Evolutionary conservation across 768 basidiomycete genomes (phyloP).

Genomic region (Boletus barrowsii): DNA sequence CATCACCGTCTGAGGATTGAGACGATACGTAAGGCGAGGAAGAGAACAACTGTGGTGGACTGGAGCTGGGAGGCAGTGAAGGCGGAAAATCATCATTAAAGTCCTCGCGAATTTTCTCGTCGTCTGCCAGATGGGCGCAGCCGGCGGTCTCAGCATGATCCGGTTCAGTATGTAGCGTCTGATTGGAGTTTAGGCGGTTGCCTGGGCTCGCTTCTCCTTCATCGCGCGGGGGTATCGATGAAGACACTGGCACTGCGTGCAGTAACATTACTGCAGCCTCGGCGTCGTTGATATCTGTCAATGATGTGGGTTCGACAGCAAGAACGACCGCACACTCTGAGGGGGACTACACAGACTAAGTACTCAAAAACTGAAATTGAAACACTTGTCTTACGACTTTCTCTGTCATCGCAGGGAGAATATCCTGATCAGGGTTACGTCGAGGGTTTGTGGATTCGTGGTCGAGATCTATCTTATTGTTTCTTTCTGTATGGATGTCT

Average conservation of each 20-base stretch:
- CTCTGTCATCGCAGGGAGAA: background rate
- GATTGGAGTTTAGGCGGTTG: background rate
- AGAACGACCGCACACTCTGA: background rate
- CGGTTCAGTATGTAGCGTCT: background rate
- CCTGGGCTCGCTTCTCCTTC: background rate
- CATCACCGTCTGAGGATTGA: slow-evolving; percentile 22
- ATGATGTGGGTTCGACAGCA: background rate
- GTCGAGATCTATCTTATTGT: background rate
- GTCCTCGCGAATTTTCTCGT: slow-evolving; percentile 3
- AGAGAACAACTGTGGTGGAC: slow-evolving; percentile 42
- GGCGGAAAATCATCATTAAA: slow-evolving; percentile 13
- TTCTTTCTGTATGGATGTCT: background rate
- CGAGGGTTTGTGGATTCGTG: background rate
- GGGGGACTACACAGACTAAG: slow-evolving; percentile 7
- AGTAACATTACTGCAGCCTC: background rate
- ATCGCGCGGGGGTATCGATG: background rate
- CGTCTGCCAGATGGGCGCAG: background rate
- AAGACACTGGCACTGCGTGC: background rate
- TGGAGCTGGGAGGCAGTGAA: slow-evolving; percentile 43
- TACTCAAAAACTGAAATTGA: background rate
- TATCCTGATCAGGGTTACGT: background rate
- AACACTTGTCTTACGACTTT: slow-evolving; percentile 13
- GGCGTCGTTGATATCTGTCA: background rate
- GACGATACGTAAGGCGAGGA: slow-evolving; percentile 41
- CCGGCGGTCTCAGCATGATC: background rate